Percentiles rank a stretch among this genome's conserved stretches.
phyloP scores from a whole-genome alignment of 169 alveolate species.

The Blepharisma undulans region DNA sequence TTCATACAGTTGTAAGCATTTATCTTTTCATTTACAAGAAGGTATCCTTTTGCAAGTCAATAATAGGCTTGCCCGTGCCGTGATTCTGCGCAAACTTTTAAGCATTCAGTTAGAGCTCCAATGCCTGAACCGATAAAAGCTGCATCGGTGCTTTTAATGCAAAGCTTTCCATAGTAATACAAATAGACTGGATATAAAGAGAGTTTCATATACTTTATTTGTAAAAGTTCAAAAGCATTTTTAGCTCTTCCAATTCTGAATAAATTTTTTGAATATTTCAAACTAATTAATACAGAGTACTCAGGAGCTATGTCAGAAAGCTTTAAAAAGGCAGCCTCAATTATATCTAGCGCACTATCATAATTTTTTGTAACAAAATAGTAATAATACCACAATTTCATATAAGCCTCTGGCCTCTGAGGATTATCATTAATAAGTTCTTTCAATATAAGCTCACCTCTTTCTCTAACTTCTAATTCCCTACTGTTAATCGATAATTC shows the following conservation, averaged over 20 bases:
- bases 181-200: constrained; percentile 41
- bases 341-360: constrained; percentile 22
- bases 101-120: constrained; percentile 60
- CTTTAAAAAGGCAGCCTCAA: constrained; percentile 43
- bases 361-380: background rate
- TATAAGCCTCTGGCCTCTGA: constrained; percentile 50
- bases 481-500: constrained; percentile 35
- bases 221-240: constrained; percentile 50
- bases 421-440: constrained; percentile 44
- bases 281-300: constrained; percentile 29
- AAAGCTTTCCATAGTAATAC: constrained; percentile 49
- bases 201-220: constrained; percentile 39
- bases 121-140: constrained; percentile 54
- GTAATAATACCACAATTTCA: constrained; percentile 51
- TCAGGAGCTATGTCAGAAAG: constrained; percentile 29
- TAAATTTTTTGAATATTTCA: constrained; percentile 48
- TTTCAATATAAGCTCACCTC: constrained; percentile 44
- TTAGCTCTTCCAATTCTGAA: constrained; percentile 4
- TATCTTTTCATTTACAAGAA: background rate
- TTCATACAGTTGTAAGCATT: background rate
- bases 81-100: constrained; percentile 28
- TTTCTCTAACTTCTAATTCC: background rate
- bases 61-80: constrained; percentile 21
- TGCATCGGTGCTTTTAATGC: background rate
- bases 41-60: constrained; percentile 16